Percentiles rank a stretch among this genome's conserved stretches.
phyloP scores from a whole-genome alignment of 108 stramenopile genomes.

The Fragilariopsis cylindrus region DNA sequence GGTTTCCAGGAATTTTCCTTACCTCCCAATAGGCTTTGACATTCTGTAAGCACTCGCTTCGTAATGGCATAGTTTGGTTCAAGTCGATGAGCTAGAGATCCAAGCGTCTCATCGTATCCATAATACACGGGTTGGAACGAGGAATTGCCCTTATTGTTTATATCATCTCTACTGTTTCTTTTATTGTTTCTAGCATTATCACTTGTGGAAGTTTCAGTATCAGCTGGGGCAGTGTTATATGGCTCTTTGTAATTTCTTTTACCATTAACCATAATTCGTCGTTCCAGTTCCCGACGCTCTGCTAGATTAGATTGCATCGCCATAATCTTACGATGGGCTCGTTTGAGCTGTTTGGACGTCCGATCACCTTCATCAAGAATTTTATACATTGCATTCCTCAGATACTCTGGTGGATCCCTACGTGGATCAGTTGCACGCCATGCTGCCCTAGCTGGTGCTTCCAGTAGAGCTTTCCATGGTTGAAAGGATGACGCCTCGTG shows the following conservation, averaged over 20 bases:
- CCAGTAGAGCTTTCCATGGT: constrained; percentile 65
- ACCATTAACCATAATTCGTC: constrained; percentile 42
- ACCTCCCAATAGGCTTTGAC: constrained; percentile 52
- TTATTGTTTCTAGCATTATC: background rate
- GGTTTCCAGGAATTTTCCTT: constrained; percentile 39
- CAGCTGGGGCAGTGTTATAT: background rate
- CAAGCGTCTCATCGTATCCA: constrained; percentile 69
- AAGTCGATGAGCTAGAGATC: constrained; percentile 56
- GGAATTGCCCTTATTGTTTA: background rate
- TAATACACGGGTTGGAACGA: constrained; percentile 54
- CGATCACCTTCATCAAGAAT: constrained; percentile 29
- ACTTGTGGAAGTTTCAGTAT: background rate
- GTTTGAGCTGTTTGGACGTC: constrained; percentile 44
- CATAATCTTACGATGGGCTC: constrained; percentile 32
- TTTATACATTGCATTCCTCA: constrained; percentile 11
- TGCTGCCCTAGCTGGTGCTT: constrained; percentile 59
- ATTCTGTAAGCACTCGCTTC: constrained; percentile 64
- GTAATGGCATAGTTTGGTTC: constrained; percentile 67
- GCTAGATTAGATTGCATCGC: constrained; percentile 32
- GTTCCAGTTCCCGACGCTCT: constrained; percentile 49
- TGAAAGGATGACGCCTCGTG: background rate
- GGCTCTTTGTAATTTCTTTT: background rate
- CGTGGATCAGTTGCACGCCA: constrained; percentile 63
- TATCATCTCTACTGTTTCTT: background rate
- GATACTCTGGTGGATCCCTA: constrained; percentile 21